These are phyloP conservation scores for Penicillium robsamsonii DNA, from an alignment of 495 filamentous ascomycete species.

Conservation along the genomic window DNA sequence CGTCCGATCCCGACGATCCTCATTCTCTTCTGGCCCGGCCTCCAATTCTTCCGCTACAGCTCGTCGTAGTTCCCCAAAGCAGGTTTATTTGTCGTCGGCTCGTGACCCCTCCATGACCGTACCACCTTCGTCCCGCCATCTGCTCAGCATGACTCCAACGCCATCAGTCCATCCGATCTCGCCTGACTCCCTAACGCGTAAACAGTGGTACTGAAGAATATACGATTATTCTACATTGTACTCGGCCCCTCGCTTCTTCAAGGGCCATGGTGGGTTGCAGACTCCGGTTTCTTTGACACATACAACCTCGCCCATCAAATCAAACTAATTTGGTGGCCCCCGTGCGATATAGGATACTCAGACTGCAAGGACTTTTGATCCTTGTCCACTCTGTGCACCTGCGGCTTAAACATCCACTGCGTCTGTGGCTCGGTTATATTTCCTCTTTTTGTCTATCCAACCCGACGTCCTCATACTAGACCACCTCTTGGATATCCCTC, in stretches of 20 bases:
- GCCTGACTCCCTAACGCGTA: conserved; percentile 19
- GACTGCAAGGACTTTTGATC: background rate
- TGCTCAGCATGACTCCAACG: conserved; percentile 35
- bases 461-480: background rate
- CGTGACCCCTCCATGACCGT: conserved; percentile 28
- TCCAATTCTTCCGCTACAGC: conserved; percentile 9
- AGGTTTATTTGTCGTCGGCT: conserved; percentile 17
- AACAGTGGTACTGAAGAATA: conserved; percentile 15
- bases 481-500: background rate
- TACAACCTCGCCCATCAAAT: background rate
- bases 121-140: conserved; percentile 29
- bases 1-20: conserved; percentile 23
- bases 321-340: background rate
- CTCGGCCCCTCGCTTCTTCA: background rate
- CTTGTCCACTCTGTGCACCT: background rate
- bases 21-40: conserved; percentile 20
- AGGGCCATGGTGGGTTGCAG: background rate
- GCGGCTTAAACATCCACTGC: too few species aligned
- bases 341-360: background rate
- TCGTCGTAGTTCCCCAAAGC: conserved; percentile 18
- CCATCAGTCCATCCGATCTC: conserved; percentile 21
- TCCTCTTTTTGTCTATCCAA: background rate
- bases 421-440: background rate
- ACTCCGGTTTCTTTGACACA: background rate
- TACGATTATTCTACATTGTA: background rate